phyloP scores from a whole-genome alignment of 345 rosid genomes.

The Hibiscus tridactylites region DNA sequence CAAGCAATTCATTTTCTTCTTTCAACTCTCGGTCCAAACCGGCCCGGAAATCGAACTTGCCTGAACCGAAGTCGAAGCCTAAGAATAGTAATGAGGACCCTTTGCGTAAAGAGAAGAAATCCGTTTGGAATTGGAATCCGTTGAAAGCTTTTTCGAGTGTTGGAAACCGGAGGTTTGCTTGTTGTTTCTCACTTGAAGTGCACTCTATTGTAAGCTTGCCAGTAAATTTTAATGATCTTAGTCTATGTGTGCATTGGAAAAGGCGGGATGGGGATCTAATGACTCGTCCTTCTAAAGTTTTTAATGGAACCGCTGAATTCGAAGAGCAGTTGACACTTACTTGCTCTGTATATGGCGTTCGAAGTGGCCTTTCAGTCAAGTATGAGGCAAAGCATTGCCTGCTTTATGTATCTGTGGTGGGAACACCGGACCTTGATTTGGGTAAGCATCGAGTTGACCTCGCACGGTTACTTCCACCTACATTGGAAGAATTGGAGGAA shows the following conservation, averaged over 20 bases:
- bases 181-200: conserved; percentile 76
- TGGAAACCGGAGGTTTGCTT: conserved; percentile 57
- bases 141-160: conserved; percentile 64
- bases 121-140: conserved; percentile 86
- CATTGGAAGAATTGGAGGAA: conserved; percentile 86
- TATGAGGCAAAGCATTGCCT: conserved; percentile 93
- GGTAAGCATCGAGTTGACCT: conserved; percentile 97
- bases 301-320: conserved; percentile 57
- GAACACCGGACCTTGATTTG: conserved; percentile 66
- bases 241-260: conserved; percentile 78
- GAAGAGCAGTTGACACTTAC: conserved; percentile 61
- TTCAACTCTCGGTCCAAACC: conserved; percentile 34
- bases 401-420: conserved; percentile 54
- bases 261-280: conserved; percentile 66
- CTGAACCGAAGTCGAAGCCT: conserved; percentile 31
- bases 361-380: conserved; percentile 86
- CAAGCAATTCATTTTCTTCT: conserved; percentile 25
- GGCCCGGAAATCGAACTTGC: conserved; percentile 29
- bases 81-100: conserved; percentile 27
- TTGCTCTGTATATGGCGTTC: conserved; percentile 68
- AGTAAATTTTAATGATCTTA: conserved; percentile 37
- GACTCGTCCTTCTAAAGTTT: conserved; percentile 56
- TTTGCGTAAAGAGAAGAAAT: conserved; percentile 64
- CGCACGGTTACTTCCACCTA: conserved; percentile 79
- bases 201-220: conserved; percentile 68